A percentile compares a stretch with the other conserved stretches of the same genome.
Conservation (phyloP, 805 yeast species). For the Barnettozyma sp. region DNA sequence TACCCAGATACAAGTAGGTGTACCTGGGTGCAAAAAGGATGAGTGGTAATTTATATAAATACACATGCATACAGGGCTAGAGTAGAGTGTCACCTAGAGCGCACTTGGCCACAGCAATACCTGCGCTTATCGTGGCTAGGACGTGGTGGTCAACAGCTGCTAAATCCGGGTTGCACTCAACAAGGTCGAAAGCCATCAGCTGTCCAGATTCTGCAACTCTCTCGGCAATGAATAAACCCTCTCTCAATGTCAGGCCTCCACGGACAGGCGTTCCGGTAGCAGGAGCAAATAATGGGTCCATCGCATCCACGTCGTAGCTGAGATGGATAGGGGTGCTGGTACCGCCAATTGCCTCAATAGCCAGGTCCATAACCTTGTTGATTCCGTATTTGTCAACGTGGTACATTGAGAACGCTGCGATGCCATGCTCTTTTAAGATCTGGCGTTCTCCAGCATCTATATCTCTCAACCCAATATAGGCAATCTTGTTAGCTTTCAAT, state of each 20-base stretch:
- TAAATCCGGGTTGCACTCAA: conserved; percentile 86
- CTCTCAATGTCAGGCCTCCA: conserved; percentile 92
- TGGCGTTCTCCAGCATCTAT: conserved; percentile 82
- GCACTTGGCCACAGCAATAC: conserved; percentile 86
- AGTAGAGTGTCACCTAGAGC: conserved; percentile 85
- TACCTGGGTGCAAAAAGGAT: too few relatives aligned
- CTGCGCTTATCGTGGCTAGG: conserved; percentile 80
- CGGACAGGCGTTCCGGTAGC: conserved; percentile 98
- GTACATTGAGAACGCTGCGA: conserved; percentile 89
- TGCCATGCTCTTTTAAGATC: conserved; percentile 61
- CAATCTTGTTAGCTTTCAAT: conserved; percentile 63
- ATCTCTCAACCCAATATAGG: conserved; percentile 92
- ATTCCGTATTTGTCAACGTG: conserved; percentile 94
- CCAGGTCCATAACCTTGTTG: conserved; percentile 87
- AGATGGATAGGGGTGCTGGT: conserved; percentile 71
- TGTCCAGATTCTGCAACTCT: conserved; percentile 88
- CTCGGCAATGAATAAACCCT: conserved; percentile 88
- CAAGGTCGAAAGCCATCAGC: conserved; percentile 81
- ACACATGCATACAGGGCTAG: conserved; percentile 9
- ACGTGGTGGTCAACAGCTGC: conserved; percentile 73
- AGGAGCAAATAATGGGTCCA: conserved; percentile 90
- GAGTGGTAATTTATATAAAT: conserved; percentile 16
- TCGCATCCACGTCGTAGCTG: conserved; percentile 93
- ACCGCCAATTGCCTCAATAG: conserved; percentile 68
- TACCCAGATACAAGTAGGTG: too few relatives aligned